These are phyloP conservation scores for Mycogone perniciosa DNA, from an alignment of 2,329 filamentous ascomycete species.

Conservation along the genomic window DNA sequence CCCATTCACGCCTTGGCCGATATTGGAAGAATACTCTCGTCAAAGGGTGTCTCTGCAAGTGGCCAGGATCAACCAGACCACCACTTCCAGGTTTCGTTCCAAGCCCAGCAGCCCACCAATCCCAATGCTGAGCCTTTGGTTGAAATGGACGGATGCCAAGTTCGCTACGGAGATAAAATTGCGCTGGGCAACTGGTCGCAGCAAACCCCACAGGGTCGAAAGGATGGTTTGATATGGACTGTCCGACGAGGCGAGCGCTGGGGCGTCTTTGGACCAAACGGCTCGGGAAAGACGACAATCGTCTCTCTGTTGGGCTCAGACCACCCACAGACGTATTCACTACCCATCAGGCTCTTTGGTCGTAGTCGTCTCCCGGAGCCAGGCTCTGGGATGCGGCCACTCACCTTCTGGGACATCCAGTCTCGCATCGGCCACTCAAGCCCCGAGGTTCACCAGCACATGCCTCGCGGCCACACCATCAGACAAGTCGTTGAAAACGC, in stretches of 20 bases:
- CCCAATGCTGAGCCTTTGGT: constrained; percentile 61
- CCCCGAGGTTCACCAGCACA: constrained; percentile 89
- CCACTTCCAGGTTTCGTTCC: constrained; percentile 10
- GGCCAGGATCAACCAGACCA: background rate
- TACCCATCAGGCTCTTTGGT: constrained; percentile 82
- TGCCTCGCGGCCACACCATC: constrained; percentile 70
- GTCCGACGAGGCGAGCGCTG: constrained; percentile 79
- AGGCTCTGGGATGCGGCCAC: constrained; percentile 58
- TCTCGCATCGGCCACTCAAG: constrained; percentile 85
- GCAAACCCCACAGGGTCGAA: constrained; percentile 40
- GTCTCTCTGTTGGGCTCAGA: constrained; percentile 91
- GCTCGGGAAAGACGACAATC: constrained; percentile 91
- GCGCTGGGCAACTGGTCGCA: constrained; percentile 78
- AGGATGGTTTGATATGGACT: constrained; percentile 70
- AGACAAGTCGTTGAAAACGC: constrained; percentile 74
- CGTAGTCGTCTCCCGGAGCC: constrained; percentile 69
- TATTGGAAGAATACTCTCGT: constrained; percentile 40
- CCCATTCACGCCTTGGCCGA: constrained; percentile 43
- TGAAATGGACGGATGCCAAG: constrained; percentile 78
- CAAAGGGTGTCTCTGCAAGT: constrained; percentile 15
- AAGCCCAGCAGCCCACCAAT: constrained; percentile 19
- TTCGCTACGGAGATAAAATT: constrained; percentile 71
- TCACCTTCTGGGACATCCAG: constrained; percentile 92
- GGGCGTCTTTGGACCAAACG: constrained; percentile 91
- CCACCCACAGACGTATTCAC: constrained; percentile 87